Evolutionary conservation across 257 asterid genomes (phyloP), one percentile per base, ranked within the genome.

Genomic region (Solanum habrochaites): DNA sequence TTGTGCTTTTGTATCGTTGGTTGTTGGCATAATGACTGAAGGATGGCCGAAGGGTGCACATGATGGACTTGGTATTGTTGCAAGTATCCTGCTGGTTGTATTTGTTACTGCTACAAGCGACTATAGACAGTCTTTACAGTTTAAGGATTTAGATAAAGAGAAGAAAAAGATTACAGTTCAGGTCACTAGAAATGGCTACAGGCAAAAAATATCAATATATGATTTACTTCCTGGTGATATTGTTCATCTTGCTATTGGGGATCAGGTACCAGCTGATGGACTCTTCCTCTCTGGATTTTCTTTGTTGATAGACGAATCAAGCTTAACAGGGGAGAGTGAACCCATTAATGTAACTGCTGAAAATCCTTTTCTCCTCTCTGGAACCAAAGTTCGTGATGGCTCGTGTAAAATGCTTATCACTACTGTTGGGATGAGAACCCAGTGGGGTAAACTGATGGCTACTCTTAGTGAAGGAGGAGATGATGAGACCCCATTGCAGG

Each of bases 21-120:
- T 90, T 71, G 98, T 95, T 69, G 98, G 98, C 40, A 94, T 95
- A 69, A 94, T 96, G 60, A 94, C 98, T 1, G 98, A 95, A 91
- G 98, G 98, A 85, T 95, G 98, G 98, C 98, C 98, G 7, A 92
- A 87, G 85, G 98, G 98, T 27, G 98, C 98, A 86, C 98, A 95
- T 85, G 98, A 95, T 86, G 98, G 98, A 52, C 95, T 95, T 85
- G 98, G 98, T 74, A 95, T 95, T 62, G 97, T 92, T 84, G 98
- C 98, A 15, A 95, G 98, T 91, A 95, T 95, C 78, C 92, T 95
- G 81, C 93, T 95, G 71, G 98, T 95, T 66, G 98, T 95, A 85
- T 94, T 94, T 85, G 98, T 95, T 87, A 95, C 98, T 58, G 98
- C 98, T 52, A 91, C 96, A 7, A 94, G 98, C 86, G 98, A 95